Conservation (phyloP, 108 stramenopile genomes). For the Epithemia pelagica region DNA sequence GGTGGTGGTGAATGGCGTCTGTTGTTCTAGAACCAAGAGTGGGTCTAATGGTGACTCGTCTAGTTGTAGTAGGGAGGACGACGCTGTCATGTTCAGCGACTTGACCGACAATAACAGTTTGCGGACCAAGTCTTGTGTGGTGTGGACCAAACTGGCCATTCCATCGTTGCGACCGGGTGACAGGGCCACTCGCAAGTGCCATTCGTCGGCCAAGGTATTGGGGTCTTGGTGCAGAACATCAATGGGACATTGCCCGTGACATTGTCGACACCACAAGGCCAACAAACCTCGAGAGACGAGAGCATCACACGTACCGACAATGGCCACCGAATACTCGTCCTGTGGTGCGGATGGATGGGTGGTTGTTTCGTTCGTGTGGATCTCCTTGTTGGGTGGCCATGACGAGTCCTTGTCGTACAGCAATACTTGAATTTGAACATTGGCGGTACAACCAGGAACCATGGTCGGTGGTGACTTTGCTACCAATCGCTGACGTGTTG, state of each 20-base stretch:
- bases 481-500: too few relatives aligned
- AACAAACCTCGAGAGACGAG: slow-evolving; percentile 67
- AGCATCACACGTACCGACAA: slow-evolving; percentile 65
- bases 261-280: slow-evolving; percentile 26
- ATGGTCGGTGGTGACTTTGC: too few relatives aligned
- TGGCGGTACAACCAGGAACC: slow-evolving; percentile 76
- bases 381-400: not conserved
- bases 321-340: slow-evolving; percentile 23
- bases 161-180: slow-evolving; percentile 79
- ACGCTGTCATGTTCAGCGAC: not conserved
- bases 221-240: slow-evolving; percentile 50
- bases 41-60: not conserved
- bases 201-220: slow-evolving; percentile 31
- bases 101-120: not conserved
- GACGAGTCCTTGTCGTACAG: not conserved
- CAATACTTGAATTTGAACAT: slow-evolving; percentile 37
- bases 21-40: not conserved
- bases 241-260: slow-evolving; percentile 21
- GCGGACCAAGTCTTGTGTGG: slow-evolving; percentile 55
- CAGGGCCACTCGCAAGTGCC: slow-evolving; percentile 49
- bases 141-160: slow-evolving; percentile 60
- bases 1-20: not conserved
- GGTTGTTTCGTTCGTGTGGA: not conserved
- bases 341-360: slow-evolving; percentile 2
- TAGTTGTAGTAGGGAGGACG: not conserved